Evolutionary conservation across 768 basidiomycete species (phyloP).

Genomic region (Daedaleopsis sinensis): DNA sequence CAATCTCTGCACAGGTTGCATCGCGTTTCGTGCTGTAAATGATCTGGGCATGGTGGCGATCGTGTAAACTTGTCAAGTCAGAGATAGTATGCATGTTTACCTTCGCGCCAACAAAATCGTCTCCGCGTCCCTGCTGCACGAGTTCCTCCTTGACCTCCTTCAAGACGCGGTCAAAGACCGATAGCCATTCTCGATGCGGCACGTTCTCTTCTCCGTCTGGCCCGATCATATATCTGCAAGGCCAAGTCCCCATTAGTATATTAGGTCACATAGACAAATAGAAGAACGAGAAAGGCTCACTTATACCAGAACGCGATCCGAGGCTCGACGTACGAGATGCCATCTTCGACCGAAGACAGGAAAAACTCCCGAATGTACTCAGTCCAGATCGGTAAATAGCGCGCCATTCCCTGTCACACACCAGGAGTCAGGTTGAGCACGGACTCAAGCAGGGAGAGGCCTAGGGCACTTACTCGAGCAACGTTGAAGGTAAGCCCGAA

Average conservation of each 20-base stretch:
- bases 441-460: background rate
- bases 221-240: slow-evolving; percentile 54
- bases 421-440: background rate
- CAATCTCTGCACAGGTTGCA: slow-evolving; percentile 56
- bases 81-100: slow-evolving; percentile 32
- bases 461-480: slow-evolving; percentile 41
- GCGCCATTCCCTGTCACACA: slow-evolving; percentile 37
- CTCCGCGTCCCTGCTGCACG: slow-evolving; percentile 51
- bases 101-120: slow-evolving; percentile 71
- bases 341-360: slow-evolving; percentile 63
- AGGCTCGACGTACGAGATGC: slow-evolving; percentile 70
- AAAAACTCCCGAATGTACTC: slow-evolving; percentile 69
- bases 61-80: background rate
- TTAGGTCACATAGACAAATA: background rate
- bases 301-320: slow-evolving; percentile 65
- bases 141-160: slow-evolving; percentile 57
- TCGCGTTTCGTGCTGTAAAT: slow-evolving; percentile 70
- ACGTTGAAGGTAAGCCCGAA: slow-evolving; percentile 59
- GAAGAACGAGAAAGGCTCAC: slow-evolving; percentile 34
- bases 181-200: slow-evolving; percentile 61
- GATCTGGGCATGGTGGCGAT: background rate
- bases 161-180: slow-evolving; percentile 53
- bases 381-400: slow-evolving; percentile 58
- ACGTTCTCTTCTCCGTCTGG: slow-evolving; percentile 59
- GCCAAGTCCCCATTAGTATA: background rate